A percentile compares a stretch with the other conserved stretches of the same genome.
Conservation (phyloP, 768 basidiomycete species). For the Lyophyllum semitale region DNA sequence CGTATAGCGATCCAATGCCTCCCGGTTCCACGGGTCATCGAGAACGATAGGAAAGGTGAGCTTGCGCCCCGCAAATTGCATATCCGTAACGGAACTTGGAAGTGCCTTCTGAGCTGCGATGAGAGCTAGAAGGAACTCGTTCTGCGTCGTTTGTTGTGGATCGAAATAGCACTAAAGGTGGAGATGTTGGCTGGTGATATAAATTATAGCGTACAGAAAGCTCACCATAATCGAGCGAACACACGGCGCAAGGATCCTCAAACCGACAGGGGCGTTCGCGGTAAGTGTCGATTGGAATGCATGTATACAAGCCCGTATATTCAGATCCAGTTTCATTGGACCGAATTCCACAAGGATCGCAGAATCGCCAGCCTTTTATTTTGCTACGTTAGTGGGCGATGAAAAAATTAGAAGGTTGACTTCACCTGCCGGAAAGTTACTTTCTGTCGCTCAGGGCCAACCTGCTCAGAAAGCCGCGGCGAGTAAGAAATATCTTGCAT, state of each 20-base stretch:
- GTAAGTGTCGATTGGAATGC: constrained; percentile 47
- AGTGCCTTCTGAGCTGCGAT: constrained; percentile 37
- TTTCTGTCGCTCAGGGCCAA: constrained; percentile 6
- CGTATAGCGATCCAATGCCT: constrained; percentile 62
- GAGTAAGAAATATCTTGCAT: constrained; percentile 22
- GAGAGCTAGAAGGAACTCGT: constrained; percentile 42
- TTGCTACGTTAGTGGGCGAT: background rate
- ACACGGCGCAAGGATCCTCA: constrained; percentile 48
- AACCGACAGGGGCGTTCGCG: constrained; percentile 30
- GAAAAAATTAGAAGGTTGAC: background rate
- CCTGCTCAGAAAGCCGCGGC: constrained; percentile 37
- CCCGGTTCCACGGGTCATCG: constrained; percentile 59
- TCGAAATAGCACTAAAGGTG: constrained; percentile 37
- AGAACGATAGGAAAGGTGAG: constrained; percentile 65
- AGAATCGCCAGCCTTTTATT: constrained; percentile 65
- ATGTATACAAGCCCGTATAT: constrained; percentile 58
- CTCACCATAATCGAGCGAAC: constrained; percentile 61
- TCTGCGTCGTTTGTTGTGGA: constrained; percentile 41
- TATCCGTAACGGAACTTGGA: constrained; percentile 37
- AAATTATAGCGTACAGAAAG: constrained; percentile 29
- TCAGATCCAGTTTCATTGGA: constrained; percentile 50
- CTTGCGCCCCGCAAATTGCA: constrained; percentile 50
- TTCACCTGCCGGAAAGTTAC: constrained; percentile 59
- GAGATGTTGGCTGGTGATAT: constrained; percentile 55
- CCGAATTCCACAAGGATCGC: constrained; percentile 69